A percentile compares a stretch with the other conserved stretches of the same genome.
phyloP scores from a whole-genome alignment of 768 basidiomycete species.

The Amanita subjunquillea region DNA sequence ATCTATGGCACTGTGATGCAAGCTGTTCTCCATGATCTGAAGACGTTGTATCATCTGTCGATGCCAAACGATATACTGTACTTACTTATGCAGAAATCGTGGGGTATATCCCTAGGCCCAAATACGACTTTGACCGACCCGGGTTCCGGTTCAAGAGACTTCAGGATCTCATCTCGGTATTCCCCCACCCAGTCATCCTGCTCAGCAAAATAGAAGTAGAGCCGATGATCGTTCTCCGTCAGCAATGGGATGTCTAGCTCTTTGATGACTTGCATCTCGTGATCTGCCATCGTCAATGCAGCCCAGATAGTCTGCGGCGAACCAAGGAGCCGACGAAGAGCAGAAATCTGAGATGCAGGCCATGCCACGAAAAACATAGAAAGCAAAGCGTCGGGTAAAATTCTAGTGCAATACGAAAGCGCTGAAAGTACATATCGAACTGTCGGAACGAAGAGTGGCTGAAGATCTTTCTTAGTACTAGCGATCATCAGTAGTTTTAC shows the following conservation, averaged over 20 bases:
- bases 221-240: constrained; percentile 23
- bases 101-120: constrained; percentile 42
- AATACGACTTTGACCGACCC: constrained; percentile 28
- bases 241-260: constrained; percentile 39
- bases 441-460: constrained; percentile 43
- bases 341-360: constrained; percentile 34
- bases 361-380: constrained; percentile 35
- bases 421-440: constrained; percentile 28
- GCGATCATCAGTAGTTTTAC: not conserved
- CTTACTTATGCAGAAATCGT: constrained; percentile 69
- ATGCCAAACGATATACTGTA: constrained; percentile 4
- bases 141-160: constrained; percentile 23
- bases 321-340: constrained; percentile 37
- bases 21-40: constrained; percentile 43
- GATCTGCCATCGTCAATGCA: constrained; percentile 48
- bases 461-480: not conserved
- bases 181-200: constrained; percentile 63
- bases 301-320: constrained; percentile 44
- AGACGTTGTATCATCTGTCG: not conserved
- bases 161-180: constrained; percentile 35
- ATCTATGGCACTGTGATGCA: constrained; percentile 31
- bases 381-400: constrained; percentile 29
- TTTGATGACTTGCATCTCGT: constrained; percentile 57
- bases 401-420: constrained; percentile 32
- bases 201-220: constrained; percentile 49